These are phyloP conservation scores for Crithidia mellificae DNA, from an alignment of 208 protist species.

Conservation along the genomic window DNA sequence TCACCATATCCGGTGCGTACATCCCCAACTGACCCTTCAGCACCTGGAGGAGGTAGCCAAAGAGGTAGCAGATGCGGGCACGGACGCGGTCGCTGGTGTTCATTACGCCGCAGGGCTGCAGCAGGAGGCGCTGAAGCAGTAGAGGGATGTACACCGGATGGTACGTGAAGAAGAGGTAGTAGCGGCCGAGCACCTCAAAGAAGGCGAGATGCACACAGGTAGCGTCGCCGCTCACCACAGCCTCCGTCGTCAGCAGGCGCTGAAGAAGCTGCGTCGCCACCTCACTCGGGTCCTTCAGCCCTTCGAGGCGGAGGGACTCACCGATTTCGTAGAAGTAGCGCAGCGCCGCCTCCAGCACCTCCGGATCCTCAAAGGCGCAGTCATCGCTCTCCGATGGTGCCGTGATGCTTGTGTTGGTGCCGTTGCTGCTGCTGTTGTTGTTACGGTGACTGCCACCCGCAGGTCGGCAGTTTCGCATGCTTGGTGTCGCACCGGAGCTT, in stretches of 20 bases:
- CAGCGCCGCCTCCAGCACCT: constrained; percentile 65
- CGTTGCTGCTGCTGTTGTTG: neutral
- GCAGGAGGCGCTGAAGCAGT: constrained; percentile 68
- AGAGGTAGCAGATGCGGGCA: constrained; percentile 69
- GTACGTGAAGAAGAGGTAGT: constrained; percentile 68
- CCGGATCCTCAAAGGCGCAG: constrained; percentile 37
- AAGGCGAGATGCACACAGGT: constrained; percentile 69
- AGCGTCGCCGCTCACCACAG: constrained; percentile 29
- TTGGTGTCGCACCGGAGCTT: constrained; percentile 1
- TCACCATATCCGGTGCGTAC: constrained; percentile 64
- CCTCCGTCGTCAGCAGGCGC: constrained; percentile 49
- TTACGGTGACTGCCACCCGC: neutral
- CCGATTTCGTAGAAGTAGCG: constrained; percentile 81
- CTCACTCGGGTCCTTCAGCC: constrained; percentile 38
- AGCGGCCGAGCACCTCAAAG: constrained; percentile 80
- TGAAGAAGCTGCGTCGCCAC: constrained; percentile 51
- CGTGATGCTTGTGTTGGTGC: too few relatives aligned
- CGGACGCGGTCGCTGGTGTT: constrained; percentile 61
- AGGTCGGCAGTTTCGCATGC: neutral
- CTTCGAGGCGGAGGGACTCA: constrained; percentile 60
- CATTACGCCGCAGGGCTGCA: constrained; percentile 65
- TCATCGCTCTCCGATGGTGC: constrained; percentile 15
- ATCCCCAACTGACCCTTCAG: constrained; percentile 41
- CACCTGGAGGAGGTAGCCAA: constrained; percentile 64
- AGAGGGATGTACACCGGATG: constrained; percentile 55